Conservation (phyloP, 176 grass and related monocot genomes). For the Thinopyrum elongatum region DNA sequence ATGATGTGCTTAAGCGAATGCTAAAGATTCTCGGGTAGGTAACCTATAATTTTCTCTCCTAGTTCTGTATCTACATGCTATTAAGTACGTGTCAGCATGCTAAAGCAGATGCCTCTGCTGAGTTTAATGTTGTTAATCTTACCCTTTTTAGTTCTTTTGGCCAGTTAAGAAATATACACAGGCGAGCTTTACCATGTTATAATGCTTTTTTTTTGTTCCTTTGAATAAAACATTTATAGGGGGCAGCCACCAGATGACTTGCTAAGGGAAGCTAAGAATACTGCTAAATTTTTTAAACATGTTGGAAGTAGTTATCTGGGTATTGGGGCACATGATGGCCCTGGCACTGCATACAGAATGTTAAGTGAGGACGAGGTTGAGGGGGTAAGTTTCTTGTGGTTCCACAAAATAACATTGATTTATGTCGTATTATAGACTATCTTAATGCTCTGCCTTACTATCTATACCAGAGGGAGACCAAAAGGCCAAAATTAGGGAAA, state of each 20-base stretch:
- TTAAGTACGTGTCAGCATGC: background rate
- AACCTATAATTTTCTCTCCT: background rate
- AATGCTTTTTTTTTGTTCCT: slow-evolving; percentile 1
- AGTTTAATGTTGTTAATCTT: background rate
- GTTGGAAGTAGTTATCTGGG: slow-evolving; percentile 46
- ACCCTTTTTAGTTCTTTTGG: background rate
- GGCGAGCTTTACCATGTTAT: background rate
- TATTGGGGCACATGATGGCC: slow-evolving; percentile 24
- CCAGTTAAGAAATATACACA: slow-evolving; percentile 10
- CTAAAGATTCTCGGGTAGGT: slow-evolving; percentile 75
- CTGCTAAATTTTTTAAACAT: slow-evolving; percentile 75
- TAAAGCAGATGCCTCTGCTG: background rate
- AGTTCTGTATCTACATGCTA: slow-evolving; percentile 20
- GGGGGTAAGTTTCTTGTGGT: slow-evolving; percentile 50
- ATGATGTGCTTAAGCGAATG: slow-evolving; percentile 91
- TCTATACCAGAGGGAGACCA: slow-evolving; percentile 53
- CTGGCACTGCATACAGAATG: slow-evolving; percentile 58
- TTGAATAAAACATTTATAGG: slow-evolving; percentile 51
- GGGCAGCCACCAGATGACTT: slow-evolving; percentile 78
- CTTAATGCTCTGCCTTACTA: slow-evolving; percentile 15
- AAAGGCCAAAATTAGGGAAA: slow-evolving; percentile 68
- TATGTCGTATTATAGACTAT: slow-evolving; percentile 13
- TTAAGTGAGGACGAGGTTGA: slow-evolving; percentile 90
- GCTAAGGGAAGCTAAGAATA: slow-evolving; percentile 85
- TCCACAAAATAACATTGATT: slow-evolving; percentile 17